Conservation (phyloP, 2,329 filamentous ascomycete species). For the Aspergillus ruber region DNA sequence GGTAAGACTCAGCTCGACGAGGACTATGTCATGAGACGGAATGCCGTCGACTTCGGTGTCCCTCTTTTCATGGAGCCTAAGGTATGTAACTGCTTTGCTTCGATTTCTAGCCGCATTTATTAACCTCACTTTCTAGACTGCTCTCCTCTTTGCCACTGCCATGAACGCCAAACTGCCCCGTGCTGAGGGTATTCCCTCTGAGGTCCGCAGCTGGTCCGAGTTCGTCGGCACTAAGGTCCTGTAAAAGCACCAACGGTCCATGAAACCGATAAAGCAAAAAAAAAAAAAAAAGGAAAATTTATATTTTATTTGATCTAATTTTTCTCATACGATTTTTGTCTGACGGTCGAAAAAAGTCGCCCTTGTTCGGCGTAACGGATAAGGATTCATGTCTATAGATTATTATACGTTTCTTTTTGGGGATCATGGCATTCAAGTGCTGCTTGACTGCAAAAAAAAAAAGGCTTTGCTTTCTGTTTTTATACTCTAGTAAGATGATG, state of each 20-base stretch:
- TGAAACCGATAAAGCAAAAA: slow-evolving; percentile 12
- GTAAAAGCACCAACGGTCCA: slow-evolving; percentile 22
- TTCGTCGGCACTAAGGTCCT: slow-evolving; percentile 69
- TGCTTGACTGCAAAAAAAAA: slow-evolving; percentile 4
- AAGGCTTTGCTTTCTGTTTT: slow-evolving; percentile 6
- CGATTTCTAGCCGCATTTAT: slow-evolving; percentile 1
- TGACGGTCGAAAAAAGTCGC: slow-evolving; percentile 12
- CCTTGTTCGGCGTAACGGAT: slow-evolving; percentile 20
- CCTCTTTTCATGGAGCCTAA: slow-evolving; percentile 98
- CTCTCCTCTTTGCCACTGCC: slow-evolving; percentile 90
- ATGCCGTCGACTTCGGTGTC: slow-evolving; percentile 96
- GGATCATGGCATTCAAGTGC: slow-evolving; percentile 9
- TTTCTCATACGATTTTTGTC: slow-evolving; percentile 4
- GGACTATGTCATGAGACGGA: slow-evolving; percentile 97
- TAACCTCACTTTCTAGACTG: slow-evolving; percentile 58
- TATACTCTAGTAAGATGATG: slow-evolving; percentile 13
- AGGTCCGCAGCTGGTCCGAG: slow-evolving; percentile 91
- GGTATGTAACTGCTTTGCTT: slow-evolving; percentile 49
- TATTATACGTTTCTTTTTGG: slow-evolving; percentile 27
- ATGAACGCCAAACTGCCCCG: slow-evolving; percentile 95
- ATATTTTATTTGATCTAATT: slow-evolving; percentile 12
- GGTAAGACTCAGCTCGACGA: slow-evolving; percentile 82
- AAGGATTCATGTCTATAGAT: slow-evolving; percentile 27
- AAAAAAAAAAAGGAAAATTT: slow-evolving; percentile 9
- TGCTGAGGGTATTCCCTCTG: slow-evolving; percentile 76